A percentile compares a stretch with the other conserved stretches of the same genome.
These are phyloP conservation scores for Anthracocystis walkeri DNA, from an alignment of 1,284 basidiomycete species.

Conservation along the genomic window DNA sequence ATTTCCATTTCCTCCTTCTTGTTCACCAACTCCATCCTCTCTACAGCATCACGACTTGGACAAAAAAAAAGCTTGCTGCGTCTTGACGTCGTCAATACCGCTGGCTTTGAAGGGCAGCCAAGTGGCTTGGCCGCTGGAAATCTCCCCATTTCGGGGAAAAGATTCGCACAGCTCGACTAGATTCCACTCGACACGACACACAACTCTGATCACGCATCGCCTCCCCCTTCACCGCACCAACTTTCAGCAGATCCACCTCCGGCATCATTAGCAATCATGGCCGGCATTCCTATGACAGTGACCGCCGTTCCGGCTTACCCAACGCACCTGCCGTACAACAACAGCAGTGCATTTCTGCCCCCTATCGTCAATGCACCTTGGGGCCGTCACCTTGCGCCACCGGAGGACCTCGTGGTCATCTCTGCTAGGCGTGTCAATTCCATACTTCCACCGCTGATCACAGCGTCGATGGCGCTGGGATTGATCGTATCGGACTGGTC, in stretches of 20 bases:
- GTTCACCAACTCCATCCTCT: neutral
- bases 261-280: slow-evolving; percentile 10
- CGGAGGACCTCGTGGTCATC: slow-evolving; percentile 43
- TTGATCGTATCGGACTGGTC: slow-evolving; percentile 52
- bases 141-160: neutral
- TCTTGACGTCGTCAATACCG: neutral
- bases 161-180: neutral
- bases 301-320: slow-evolving; percentile 47
- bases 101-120: slow-evolving; percentile 2
- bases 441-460: slow-evolving; percentile 38
- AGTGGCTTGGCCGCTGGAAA: slow-evolving; percentile 1
- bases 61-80: neutral
- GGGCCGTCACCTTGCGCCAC: slow-evolving; percentile 1
- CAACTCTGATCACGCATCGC: neutral
- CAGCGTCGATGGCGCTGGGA: slow-evolving; percentile 45
- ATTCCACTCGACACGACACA: neutral
- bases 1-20: neutral
- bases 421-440: slow-evolving; percentile 45
- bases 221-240: neutral
- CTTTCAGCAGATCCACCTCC: neutral
- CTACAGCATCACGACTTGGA: neutral
- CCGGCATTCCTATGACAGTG: slow-evolving; percentile 40
- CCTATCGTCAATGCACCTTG: slow-evolving; percentile 23
- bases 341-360: slow-evolving; percentile 12
- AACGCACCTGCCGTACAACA: slow-evolving; percentile 21